A percentile compares a stretch with the other conserved stretches of the same genome.
These are phyloP conservation scores for Schizothecium vesticola DNA, from an alignment of 495 filamentous ascomycete genomes.

Conservation along the genomic window DNA sequence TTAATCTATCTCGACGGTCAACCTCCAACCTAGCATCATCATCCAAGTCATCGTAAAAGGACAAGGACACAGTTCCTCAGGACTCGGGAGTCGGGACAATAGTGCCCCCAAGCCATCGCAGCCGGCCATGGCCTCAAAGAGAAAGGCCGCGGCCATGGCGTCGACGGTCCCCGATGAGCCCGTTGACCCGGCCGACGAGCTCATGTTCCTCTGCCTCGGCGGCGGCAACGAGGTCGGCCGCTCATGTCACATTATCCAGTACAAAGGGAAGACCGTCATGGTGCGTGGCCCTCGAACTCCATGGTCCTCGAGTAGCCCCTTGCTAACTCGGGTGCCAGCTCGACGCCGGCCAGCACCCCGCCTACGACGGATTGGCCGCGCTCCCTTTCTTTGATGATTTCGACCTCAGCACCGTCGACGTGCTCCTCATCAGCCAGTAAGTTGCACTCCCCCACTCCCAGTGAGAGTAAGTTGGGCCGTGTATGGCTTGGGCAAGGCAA, in stretches of 20 bases:
- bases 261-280: constrained; percentile 99
- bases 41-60: background rate
- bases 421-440: constrained; percentile 97
- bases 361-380: constrained; percentile 90
- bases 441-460: constrained; percentile 27
- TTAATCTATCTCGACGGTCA: background rate
- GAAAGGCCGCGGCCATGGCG: constrained; percentile 65
- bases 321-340: constrained; percentile 52
- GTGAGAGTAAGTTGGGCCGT: constrained; percentile 10
- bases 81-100: background rate
- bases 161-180: constrained; percentile 57
- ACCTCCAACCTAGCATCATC: background rate
- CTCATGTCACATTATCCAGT: constrained; percentile 96
- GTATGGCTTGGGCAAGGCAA: constrained; percentile 13
- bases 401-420: constrained; percentile 92
- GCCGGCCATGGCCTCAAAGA: constrained; percentile 63
- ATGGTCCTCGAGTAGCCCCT: background rate
- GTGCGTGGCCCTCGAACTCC: constrained; percentile 42
- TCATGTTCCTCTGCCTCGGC: constrained; percentile 88
- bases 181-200: constrained; percentile 74
- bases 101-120: background rate
- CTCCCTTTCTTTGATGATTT: constrained; percentile 98
- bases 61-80: background rate
- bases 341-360: constrained; percentile 93
- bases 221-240: constrained; percentile 96